Evolutionary conservation across 2,329 filamentous ascomycete species (phyloP), one percentile per base, ranked within the genome.

Genomic region (Talaromyces sp.): DNA sequence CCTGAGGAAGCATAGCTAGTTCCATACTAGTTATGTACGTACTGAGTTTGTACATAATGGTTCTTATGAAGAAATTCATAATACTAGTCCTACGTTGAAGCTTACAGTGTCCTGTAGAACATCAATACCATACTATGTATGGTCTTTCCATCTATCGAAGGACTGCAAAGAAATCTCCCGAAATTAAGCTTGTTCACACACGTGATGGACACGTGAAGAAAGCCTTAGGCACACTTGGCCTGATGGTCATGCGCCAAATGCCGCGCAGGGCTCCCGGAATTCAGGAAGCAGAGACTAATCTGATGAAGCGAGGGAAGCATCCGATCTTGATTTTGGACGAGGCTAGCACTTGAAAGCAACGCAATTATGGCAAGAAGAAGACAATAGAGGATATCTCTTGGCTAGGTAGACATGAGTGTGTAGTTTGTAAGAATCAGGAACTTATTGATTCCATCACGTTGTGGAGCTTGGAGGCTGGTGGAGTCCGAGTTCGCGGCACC

Each of bases 401-500:
- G 10, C 14, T 16, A 27, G 10, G 7, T 49, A 39, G 11, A 31
- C 27, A 8, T 6, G 27, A 31, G 27, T 31, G 27, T 31, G 27
- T 31, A 31, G 5, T 31, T 4, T 27, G 43, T 47, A 24, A 43
- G 41, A 19, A 45, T 22, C 43, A 45, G 19, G n/a, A 45, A 11
- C 43, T 13, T 10, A 47, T 27, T 16, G 22, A 27, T 24, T 37
- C 31, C 24, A 56, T 56, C 27, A 35, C 2, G 50, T 33, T 37
- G 52, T 39, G 52, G 52, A 56, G 52, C 33, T 52, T 33, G 27
- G 27, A 52, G 49, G 49, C 49, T 56, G 52, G 52, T 56, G 52
- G 52, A 37, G 33, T 56, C 52, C 19, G 52, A 56, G 52, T 56
- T 56, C 52, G 52, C 52, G 31, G 52, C 33, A 56, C 52, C 50